Conservation (phyloP, 768 basidiomycete species). For the Mycena rosella region DNA sequence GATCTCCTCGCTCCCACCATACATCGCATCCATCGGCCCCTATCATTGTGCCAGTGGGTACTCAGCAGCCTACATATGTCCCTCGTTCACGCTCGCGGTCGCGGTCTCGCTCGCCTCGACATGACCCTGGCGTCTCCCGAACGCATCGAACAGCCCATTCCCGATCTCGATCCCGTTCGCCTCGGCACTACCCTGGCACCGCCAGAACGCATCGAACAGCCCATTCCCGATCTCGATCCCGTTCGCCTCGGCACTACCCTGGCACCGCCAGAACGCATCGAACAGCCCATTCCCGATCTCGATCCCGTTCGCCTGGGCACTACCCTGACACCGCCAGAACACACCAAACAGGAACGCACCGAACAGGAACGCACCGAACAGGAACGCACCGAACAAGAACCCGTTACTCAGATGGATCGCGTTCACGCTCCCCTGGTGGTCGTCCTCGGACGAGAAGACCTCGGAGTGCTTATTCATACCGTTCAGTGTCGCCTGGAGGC, state of each 20-base stretch:
- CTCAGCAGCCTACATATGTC: conserved; percentile 24
- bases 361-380: neutral
- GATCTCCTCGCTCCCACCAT: conserved; percentile 28
- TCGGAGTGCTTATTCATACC: neutral
- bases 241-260: conserved; percentile 24
- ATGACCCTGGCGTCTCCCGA: neutral
- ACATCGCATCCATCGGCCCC: conserved; percentile 18
- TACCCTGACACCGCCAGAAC: neutral
- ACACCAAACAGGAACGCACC: neutral
- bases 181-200: conserved; percentile 2
- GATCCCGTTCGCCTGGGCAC: conserved; percentile 39
- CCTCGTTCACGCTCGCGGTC: conserved; percentile 38
- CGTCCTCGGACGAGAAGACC: neutral
- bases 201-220: conserved; percentile 18
- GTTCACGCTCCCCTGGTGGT: neutral
- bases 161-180: conserved; percentile 44
- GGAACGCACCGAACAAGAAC: neutral
- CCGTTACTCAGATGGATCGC: neutral
- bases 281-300: conserved; percentile 43
- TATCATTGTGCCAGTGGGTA: neutral
- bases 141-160: conserved; percentile 5
- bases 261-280: too few relatives aligned
- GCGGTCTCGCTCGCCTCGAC: conserved; percentile 41
- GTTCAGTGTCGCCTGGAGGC: neutral
- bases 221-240: neutral